A percentile compares a stretch with the other conserved stretches of the same genome.
Conservation (phyloP, 2,329 filamentous ascomycete genomes). For the Albophoma yamanashiensis region DNA sequence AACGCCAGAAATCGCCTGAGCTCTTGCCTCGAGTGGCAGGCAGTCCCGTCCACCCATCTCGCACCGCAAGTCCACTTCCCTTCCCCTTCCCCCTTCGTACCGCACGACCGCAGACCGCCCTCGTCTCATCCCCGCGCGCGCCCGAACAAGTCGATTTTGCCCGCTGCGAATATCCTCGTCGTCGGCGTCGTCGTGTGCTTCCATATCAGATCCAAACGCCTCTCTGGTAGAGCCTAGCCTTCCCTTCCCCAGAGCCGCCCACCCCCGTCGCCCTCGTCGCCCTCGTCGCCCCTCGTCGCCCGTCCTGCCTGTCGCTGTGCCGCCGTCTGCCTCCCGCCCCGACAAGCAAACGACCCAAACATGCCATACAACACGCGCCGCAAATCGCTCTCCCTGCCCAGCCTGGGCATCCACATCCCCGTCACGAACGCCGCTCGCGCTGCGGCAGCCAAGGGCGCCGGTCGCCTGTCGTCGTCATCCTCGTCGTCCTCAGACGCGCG, state of each 20-base stretch:
- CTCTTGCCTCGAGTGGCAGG: conserved; percentile 2
- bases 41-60: not conserved
- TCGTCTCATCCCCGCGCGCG: not conserved
- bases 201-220: not conserved
- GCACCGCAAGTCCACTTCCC: not conserved
- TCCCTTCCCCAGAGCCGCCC: not conserved
- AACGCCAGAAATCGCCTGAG: conserved; percentile 14
- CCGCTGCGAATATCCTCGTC: not conserved
- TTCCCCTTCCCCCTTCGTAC: conserved; percentile 2
- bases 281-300: not conserved
- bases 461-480: conserved; percentile 15
- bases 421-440: conserved; percentile 51
- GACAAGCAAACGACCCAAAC: conserved; percentile 5
- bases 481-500: conserved; percentile 16
- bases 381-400: conserved; percentile 88
- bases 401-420: conserved; percentile 82
- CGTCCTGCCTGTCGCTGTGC: not conserved
- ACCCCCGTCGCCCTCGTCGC: not conserved
- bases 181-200: not conserved
- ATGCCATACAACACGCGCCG: conserved; percentile 97
- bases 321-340: not conserved
- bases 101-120: conserved; percentile 2
- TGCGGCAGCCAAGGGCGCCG: conserved; percentile 32
- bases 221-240: not conserved
- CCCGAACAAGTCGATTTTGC: not conserved